Conservation (phyloP, 2,329 filamentous ascomycete species). For the Rasamsonia emersonii region DNA sequence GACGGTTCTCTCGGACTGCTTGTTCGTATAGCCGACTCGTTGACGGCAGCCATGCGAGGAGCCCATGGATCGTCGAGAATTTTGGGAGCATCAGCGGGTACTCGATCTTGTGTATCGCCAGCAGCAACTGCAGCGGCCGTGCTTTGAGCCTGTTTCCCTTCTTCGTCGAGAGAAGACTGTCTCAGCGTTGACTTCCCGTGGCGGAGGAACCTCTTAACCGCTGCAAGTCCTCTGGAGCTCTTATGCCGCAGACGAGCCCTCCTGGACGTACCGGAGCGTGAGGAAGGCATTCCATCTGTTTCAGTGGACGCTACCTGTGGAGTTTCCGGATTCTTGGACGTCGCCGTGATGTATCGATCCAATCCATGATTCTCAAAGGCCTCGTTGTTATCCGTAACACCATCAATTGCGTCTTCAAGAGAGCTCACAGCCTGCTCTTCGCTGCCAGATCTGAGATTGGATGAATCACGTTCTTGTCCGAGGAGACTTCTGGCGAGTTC, state of each 20-base stretch:
- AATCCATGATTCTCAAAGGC: not conserved
- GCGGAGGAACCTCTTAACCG: slow-evolving; percentile 13
- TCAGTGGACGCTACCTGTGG: not conserved
- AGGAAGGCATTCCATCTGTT: not conserved
- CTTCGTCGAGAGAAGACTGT: not conserved
- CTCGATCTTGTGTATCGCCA: not conserved
- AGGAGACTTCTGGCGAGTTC: slow-evolving; percentile 1
- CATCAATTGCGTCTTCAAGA: not conserved
- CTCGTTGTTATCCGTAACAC: not conserved
- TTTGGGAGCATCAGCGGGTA: not conserved
- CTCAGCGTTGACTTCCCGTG: slow-evolving; percentile 9
- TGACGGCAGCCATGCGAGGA: not conserved
- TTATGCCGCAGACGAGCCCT: slow-evolving; percentile 4
- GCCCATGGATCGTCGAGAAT: not conserved
- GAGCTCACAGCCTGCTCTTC: not conserved
- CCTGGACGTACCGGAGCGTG: slow-evolving; percentile 1
- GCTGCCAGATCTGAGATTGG: not conserved
- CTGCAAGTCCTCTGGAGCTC: slow-evolving; percentile 10
- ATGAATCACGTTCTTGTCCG: not conserved
- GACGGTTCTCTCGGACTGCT: slow-evolving; percentile 3
- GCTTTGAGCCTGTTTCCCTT: not conserved
- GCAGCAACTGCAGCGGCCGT: not conserved
- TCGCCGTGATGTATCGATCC: not conserved
- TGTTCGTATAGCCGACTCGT: not conserved
- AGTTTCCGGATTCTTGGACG: slow-evolving; percentile 1